Evolutionary conservation across 257 asterid genomes (phyloP).

Genomic region (Solanum bulbocastanum): DNA sequence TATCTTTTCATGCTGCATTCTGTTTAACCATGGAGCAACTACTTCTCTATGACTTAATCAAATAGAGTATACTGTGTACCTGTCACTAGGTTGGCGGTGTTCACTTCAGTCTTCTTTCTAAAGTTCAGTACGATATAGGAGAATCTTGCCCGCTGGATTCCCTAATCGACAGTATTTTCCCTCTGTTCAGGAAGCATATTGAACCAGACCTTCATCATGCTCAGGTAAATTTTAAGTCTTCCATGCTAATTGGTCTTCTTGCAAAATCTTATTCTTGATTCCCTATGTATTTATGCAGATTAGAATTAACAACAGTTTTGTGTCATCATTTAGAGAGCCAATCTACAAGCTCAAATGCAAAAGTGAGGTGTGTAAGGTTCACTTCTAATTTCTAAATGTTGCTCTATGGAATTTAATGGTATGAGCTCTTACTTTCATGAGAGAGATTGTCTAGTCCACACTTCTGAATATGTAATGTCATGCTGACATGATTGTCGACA

Average conservation of each 20-base stretch:
- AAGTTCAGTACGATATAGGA: constrained; percentile 96
- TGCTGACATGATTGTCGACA: background rate
- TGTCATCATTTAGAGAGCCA: constrained; percentile 98
- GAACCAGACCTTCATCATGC: constrained; percentile 99
- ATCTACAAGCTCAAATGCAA: constrained; percentile 95
- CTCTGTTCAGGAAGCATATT: constrained; percentile 88
- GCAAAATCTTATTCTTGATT: constrained; percentile 23
- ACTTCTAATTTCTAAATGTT: background rate
- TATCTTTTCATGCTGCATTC: background rate
- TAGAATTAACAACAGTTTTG: constrained; percentile 97
- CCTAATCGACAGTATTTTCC: constrained; percentile 98
- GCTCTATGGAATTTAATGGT: background rate
- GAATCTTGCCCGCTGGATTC: constrained; percentile 95
- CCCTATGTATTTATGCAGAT: constrained; percentile 52
- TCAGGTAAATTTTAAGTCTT: constrained; percentile 45
- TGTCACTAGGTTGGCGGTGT: constrained; percentile 92
- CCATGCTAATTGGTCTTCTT: constrained; percentile 8
- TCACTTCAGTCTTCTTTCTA: constrained; percentile 98
- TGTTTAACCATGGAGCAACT: constrained; percentile 2
- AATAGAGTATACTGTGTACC: constrained; percentile 10
- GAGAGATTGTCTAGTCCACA: background rate
- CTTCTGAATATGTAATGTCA: background rate
- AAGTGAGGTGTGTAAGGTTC: constrained; percentile 59
- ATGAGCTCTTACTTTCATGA: background rate
- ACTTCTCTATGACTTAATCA: constrained; percentile 5